A percentile compares a stretch with the other conserved stretches of the same genome.
phyloP scores from a whole-genome alignment of 2,329 filamentous ascomycete genomes.

The Zasmidium cellare region DNA sequence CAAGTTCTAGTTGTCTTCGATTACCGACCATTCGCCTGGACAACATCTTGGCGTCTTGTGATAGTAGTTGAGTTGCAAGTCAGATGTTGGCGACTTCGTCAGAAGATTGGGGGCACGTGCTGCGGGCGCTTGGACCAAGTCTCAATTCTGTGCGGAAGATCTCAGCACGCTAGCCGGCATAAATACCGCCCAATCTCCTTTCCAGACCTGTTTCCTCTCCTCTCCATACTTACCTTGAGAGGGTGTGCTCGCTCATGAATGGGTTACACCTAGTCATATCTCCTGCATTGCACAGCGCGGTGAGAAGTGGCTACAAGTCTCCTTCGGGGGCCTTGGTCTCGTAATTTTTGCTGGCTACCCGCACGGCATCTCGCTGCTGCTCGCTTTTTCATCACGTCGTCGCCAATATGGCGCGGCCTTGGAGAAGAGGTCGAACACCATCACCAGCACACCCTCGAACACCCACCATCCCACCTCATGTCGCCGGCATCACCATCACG shows the following conservation, averaged over 20 bases:
- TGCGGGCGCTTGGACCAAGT: too few species aligned
- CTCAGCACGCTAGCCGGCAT: too few species aligned
- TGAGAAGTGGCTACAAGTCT: neutral
- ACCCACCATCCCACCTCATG: too few species aligned
- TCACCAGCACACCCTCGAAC: too few species aligned
- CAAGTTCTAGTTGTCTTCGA: neutral
- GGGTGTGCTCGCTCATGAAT: neutral
- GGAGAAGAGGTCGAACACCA: neutral
- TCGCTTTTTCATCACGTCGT: neutral
- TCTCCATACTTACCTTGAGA: too few species aligned
- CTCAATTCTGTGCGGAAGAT: too few species aligned
- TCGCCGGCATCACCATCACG: too few species aligned
- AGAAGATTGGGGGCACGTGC: too few species aligned
- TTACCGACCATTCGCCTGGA: constrained; percentile 47
- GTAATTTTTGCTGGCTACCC: neutral
- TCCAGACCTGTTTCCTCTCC: too few species aligned
- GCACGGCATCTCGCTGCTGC: neutral
- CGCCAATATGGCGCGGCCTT: neutral
- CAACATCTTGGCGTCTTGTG: constrained; percentile 30
- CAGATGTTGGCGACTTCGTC: too few species aligned
- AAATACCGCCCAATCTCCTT: too few species aligned
- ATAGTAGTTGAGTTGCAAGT: too few species aligned
- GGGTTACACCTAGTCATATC: neutral
- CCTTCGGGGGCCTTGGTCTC: neutral
- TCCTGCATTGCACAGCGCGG: neutral